Evolutionary conservation across 2,329 filamentous ascomycete genomes (phyloP).

Genomic region (Calonectria crousiana): DNA sequence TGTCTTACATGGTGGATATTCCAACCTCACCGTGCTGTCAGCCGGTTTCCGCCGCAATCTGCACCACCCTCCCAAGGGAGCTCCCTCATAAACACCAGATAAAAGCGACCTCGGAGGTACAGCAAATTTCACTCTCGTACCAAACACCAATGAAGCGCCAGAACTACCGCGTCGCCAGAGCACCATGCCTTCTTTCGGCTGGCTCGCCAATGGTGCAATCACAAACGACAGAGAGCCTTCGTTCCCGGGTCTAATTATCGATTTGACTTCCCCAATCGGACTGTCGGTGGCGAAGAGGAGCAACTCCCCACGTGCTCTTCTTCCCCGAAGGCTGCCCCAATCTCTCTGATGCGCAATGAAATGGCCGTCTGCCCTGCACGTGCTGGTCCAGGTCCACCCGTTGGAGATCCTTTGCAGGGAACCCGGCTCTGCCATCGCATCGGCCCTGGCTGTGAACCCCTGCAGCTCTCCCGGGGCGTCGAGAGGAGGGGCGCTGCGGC

Average conservation of each 20-base stretch:
- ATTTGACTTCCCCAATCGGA: conserved; percentile 12
- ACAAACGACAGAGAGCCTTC: neutral
- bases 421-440: neutral
- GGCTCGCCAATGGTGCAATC: neutral
- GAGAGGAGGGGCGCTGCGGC: neutral
- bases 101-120: neutral
- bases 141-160: neutral
- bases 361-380: conserved; percentile 33
- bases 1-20: neutral
- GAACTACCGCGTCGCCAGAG: neutral
- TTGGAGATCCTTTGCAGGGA: conserved; percentile 32
- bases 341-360: conserved; percentile 5
- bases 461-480: conserved; percentile 7
- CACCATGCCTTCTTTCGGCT: neutral
- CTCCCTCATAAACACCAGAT: neutral
- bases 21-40: neutral
- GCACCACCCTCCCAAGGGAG: neutral
- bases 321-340: neutral
- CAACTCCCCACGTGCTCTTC: conserved; percentile 32
- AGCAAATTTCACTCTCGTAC: neutral
- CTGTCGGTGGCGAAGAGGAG: conserved; percentile 4
- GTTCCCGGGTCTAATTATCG: neutral
- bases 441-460: neutral
- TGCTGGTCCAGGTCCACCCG: conserved; percentile 27
- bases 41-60: neutral